phyloP scores from a whole-genome alignment of 78 protist species.

The Monocercomonoides exilis region DNA sequence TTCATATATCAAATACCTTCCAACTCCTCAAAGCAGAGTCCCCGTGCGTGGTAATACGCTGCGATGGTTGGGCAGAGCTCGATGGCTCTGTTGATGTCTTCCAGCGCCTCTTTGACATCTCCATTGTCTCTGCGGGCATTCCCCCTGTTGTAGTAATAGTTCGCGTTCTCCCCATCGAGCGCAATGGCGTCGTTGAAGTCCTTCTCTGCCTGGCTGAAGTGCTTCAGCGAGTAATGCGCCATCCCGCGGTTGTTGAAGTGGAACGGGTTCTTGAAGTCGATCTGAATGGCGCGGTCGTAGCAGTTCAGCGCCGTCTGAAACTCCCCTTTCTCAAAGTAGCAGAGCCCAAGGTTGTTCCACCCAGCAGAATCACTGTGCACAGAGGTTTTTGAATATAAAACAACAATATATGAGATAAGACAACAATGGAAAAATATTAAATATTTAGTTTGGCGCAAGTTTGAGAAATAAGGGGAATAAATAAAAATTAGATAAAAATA shows the following conservation, averaged over 20 bases:
- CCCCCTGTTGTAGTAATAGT: not conserved
- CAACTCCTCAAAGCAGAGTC: not conserved
- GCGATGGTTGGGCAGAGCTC: not conserved
- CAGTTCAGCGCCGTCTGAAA: not conserved
- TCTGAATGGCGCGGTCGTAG: not conserved
- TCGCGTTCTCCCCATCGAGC: not conserved
- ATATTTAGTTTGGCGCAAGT: too few relatives aligned
- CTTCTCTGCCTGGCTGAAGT: not conserved
- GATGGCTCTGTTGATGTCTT: not conserved
- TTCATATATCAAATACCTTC: too few relatives aligned
- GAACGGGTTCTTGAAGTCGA: not conserved
- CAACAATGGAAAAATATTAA: too few relatives aligned
- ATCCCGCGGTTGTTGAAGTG: slow-evolving; percentile 10
- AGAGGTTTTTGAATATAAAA: not conserved
- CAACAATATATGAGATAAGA: not conserved
- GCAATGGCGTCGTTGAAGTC: slow-evolving; percentile 1
- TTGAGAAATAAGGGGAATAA: too few relatives aligned
- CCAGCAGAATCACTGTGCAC: slow-evolving; percentile 9
- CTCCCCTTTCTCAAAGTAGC: not conserved
- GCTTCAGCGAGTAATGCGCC: not conserved
- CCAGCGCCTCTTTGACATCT: not conserved
- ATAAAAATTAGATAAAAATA: too few relatives aligned
- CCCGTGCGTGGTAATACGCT: not conserved
- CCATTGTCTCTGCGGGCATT: slow-evolving; percentile 9
- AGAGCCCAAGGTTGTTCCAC: slow-evolving; percentile 1